Conservation (phyloP, 2,329 filamentous ascomycete genomes). For the Fusarium tjaetaba region DNA sequence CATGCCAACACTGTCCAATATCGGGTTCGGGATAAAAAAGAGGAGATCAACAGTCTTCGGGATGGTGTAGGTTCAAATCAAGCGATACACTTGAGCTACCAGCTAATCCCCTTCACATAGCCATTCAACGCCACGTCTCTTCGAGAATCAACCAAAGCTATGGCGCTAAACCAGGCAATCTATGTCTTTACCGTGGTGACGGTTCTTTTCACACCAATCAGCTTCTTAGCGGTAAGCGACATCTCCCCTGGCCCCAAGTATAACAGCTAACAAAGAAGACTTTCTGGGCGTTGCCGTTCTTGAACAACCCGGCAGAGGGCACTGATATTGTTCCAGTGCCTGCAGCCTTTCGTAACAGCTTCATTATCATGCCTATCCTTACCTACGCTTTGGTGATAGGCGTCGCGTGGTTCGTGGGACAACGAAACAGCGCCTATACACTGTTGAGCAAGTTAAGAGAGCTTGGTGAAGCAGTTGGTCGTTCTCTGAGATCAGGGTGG, state of each 20-base stretch:
- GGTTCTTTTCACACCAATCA: not conserved
- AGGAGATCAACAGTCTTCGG: not conserved
- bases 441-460: not conserved
- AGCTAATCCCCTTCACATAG: accelerated
- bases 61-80: not conserved
- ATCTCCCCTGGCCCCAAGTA: too few species aligned
- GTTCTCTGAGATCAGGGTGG: too few species aligned
- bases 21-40: not conserved
- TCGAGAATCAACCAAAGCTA: not conserved
- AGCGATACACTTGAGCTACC: too few species aligned
- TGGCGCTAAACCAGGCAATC: not conserved
- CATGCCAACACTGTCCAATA: too few species aligned
- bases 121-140: not conserved
- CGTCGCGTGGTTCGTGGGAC: not conserved
- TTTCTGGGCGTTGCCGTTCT: not conserved
- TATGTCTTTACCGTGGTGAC: not conserved
- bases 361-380: not conserved
- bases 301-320: not conserved
- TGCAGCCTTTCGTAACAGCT: not conserved
- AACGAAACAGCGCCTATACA: accelerated
- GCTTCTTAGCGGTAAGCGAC: not conserved
- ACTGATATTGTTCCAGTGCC: accelerated
- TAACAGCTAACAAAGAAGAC: not conserved
- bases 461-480: too few species aligned
- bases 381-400: not conserved